Conservation (phyloP, 305 asterid species). For the Plantago coronopus region DNA sequence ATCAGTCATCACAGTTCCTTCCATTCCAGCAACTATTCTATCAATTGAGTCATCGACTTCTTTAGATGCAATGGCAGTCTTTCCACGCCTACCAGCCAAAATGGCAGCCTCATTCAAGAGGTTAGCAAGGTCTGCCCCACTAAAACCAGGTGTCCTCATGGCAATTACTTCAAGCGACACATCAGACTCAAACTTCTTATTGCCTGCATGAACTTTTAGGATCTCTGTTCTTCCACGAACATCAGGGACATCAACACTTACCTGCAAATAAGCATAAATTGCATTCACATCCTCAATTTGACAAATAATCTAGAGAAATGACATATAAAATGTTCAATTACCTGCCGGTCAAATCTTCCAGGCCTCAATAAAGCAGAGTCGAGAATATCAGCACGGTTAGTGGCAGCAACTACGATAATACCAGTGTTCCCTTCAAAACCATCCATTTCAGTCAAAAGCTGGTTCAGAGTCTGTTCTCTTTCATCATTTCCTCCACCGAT, state of each 20-base stretch:
- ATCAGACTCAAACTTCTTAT: slow-evolving; percentile 72
- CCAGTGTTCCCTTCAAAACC: slow-evolving; percentile 96
- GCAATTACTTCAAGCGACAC: slow-evolving; percentile 90
- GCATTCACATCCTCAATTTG: neutral
- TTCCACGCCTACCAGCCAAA: slow-evolving; percentile 82
- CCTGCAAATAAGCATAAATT: slow-evolving; percentile 43
- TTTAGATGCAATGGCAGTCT: slow-evolving; percentile 72
- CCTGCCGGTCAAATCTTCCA: slow-evolving; percentile 62
- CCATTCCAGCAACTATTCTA: slow-evolving; percentile 94
- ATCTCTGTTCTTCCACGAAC: slow-evolving; percentile 91
- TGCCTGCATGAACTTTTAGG: slow-evolving; percentile 78
- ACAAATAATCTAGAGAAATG: neutral
- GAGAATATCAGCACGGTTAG: slow-evolving; percentile 62
- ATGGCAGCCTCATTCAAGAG: slow-evolving; percentile 92
- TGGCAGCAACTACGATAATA: slow-evolving; percentile 53
- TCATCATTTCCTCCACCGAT: slow-evolving; percentile 96
- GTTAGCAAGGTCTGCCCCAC: slow-evolving; percentile 96
- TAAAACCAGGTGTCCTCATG: slow-evolving; percentile 96
- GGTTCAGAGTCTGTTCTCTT: slow-evolving; percentile 91
- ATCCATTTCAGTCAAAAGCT: slow-evolving; percentile 91
- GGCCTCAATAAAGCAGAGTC: slow-evolving; percentile 60
- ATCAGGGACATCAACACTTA: slow-evolving; percentile 83
- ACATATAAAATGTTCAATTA: slow-evolving; percentile 7
- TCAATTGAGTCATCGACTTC: slow-evolving; percentile 93
- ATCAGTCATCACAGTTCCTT: slow-evolving; percentile 93